Evolutionary conservation across 331 rosid genomes (phyloP).

Genomic region (Prunus yedoensis): DNA sequence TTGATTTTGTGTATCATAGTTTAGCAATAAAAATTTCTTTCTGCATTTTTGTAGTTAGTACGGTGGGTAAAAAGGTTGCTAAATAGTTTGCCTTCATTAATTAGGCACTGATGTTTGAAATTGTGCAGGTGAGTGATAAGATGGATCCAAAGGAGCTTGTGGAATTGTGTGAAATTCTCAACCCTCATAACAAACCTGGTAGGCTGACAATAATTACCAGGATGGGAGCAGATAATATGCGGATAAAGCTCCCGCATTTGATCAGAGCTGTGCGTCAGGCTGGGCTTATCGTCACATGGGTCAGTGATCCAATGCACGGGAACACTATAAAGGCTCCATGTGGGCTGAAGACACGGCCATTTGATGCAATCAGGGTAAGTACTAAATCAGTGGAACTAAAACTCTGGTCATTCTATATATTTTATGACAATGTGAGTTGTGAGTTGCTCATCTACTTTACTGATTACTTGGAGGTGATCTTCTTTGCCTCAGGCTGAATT

Average conservation of each 20-base stretch:
- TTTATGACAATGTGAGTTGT: background rate
- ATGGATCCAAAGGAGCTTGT: slow-evolving; percentile 47
- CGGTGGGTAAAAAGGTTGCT: background rate
- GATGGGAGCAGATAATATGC: slow-evolving; percentile 53
- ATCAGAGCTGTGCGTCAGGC: slow-evolving; percentile 45
- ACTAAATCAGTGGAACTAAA: background rate
- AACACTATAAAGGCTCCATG: slow-evolving; percentile 48
- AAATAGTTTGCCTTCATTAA: background rate
- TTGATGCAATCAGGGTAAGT: slow-evolving; percentile 41
- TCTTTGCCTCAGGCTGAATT: slow-evolving; percentile 35
- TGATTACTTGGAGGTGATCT: background rate
- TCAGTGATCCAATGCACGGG: slow-evolving; percentile 53
- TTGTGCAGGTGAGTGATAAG: slow-evolving; percentile 50
- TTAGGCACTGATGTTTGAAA: background rate
- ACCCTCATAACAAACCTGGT: slow-evolving; percentile 41
- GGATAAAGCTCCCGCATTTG: slow-evolving; percentile 41
- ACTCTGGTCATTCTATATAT: background rate
- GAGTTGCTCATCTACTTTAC: background rate
- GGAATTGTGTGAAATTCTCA: slow-evolving; percentile 39
- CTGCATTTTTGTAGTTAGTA: background rate
- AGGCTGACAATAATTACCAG: slow-evolving; percentile 39
- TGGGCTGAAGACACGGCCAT: slow-evolving; percentile 48
- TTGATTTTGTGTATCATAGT: background rate
- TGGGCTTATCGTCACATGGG: slow-evolving; percentile 47
- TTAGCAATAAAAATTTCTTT: background rate